Evolutionary conservation across 2,329 filamentous ascomycete species (phyloP), one percentile per base, ranked within the genome.

Genomic region (Blastomyces gilchristii): DNA sequence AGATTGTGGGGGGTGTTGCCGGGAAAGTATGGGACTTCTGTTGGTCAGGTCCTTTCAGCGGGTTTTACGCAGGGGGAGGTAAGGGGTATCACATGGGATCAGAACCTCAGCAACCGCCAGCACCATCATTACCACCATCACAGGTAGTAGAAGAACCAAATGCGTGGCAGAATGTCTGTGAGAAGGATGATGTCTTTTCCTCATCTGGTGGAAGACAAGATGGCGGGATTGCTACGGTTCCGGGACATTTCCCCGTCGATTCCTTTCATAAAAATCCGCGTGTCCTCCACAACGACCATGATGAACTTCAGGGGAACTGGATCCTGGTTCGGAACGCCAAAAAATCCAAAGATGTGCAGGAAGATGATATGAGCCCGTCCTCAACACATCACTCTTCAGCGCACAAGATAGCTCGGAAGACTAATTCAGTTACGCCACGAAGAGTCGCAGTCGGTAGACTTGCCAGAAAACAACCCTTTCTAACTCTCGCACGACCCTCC

Each of bases 11-110:
- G 34, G 70, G 69, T 1, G 67, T 74, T n/a, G 72, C 73, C 11
- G 89, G 90, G 22, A 93, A 87, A 70, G 85, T 96, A 0, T 91
- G 90, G 83, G 84, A 91, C 68, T 94, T 96, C 69, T 96, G 92
- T 78, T 89, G 80, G 73, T 74, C 79, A 3, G 78, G 72, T 31
- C 84, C 88, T 0, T 95, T 97, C 71, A 83, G 83, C 62, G 92
- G 92, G 0, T 97, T 97, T 73, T 87, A 92, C 65, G 91, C 92
- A 14, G 93, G 92, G 8, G 90, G 88, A 2, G 93, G 92, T 9
- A 81, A 80, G 64, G 86, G 85, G 34, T 96, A 92, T 70, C 78
- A 82, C 7, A 77, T 90, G 68, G 25, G 2, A 9, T 49, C 57
- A 7, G 72, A 79, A 34, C 64, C 49, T 52, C 22, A 72, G 60